Conservation (phyloP, 2,329 filamentous ascomycete genomes). For the Fusarium sp. region DNA sequence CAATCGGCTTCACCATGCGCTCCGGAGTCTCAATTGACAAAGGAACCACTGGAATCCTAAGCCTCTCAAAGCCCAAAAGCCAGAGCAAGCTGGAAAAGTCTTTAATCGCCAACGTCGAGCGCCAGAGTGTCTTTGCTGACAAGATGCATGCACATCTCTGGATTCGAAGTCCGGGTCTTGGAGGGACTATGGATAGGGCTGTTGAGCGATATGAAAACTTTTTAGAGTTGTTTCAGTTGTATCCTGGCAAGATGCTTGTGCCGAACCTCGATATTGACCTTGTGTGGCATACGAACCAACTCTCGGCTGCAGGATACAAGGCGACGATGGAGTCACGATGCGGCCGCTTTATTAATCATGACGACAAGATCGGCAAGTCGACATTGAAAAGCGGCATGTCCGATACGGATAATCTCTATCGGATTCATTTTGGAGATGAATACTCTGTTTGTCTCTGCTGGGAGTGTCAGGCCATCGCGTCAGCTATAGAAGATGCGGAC, state of each 20-base stretch:
- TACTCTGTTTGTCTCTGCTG: conserved; percentile 37
- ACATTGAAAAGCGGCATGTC: conserved; percentile 18
- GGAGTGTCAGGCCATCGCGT: conserved; percentile 38
- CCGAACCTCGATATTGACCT: conserved; percentile 57
- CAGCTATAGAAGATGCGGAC: conserved; percentile 26
- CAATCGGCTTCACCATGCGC: neutral
- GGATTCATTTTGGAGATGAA: conserved; percentile 28
- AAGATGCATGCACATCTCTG: conserved; percentile 55
- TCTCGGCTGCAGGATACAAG: conserved; percentile 47
- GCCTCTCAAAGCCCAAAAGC: neutral
- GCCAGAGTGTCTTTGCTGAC: conserved; percentile 52
- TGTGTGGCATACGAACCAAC: conserved; percentile 58
- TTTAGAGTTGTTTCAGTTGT: conserved; percentile 50
- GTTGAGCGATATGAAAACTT: conserved; percentile 54
- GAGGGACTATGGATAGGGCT: conserved; percentile 51
- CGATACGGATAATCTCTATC: conserved; percentile 32
- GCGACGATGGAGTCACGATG: conserved; percentile 21
- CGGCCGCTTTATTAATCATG: conserved; percentile 47
- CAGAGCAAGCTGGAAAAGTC: neutral
- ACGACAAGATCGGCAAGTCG: conserved; percentile 34
- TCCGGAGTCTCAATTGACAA: neutral
- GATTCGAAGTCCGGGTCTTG: conserved; percentile 51
- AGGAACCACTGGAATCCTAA: neutral
- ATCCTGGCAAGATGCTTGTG: conserved; percentile 52
- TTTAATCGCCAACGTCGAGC: conserved; percentile 35